These are phyloP conservation scores for Castanea crenata DNA, from an alignment of 306 rosid species.

Conservation along the genomic window DNA sequence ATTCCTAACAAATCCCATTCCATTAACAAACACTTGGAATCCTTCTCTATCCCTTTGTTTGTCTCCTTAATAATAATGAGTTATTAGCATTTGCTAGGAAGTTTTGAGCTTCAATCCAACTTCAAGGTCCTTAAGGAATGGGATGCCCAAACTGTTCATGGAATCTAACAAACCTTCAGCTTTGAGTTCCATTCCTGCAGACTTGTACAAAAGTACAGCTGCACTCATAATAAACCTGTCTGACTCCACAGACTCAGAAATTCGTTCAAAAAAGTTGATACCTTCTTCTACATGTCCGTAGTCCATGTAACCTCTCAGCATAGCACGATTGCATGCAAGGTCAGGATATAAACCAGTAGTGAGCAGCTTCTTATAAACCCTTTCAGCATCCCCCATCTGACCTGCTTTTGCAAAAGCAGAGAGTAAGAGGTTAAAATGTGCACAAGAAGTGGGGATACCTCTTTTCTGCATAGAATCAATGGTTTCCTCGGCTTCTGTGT, in stretches of 20 bases:
- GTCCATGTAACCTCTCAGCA: conserved; percentile 79
- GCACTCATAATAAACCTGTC: conserved; percentile 80
- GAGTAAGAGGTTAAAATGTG: conserved; percentile 63
- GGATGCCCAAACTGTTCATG: conserved; percentile 47
- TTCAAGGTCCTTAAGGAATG: conserved; percentile 60
- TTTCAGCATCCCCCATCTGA: conserved; percentile 61
- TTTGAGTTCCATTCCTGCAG: conserved; percentile 49
- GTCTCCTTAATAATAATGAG: neutral
- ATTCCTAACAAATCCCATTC: neutral
- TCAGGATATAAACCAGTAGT: conserved; percentile 65
- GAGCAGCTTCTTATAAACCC: conserved; percentile 50
- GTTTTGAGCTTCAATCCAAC: conserved; percentile 48
- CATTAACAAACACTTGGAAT: neutral
- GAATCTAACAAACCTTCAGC: conserved; percentile 52
- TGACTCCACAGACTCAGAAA: conserved; percentile 35
- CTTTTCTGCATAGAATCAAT: conserved; percentile 55
- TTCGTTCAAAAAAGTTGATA: conserved; percentile 53
- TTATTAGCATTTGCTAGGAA: neutral
- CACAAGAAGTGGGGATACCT: conserved; percentile 65
- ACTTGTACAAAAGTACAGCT: conserved; percentile 66
- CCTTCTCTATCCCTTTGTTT: neutral
- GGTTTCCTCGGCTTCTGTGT: conserved; percentile 64
- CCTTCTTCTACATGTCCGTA: conserved; percentile 62
- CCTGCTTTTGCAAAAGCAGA: conserved; percentile 64
- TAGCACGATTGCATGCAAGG: conserved; percentile 49